These are phyloP conservation scores for Quercus rubra DNA, from an alignment of 306 rosid genomes.

Conservation along the genomic window DNA sequence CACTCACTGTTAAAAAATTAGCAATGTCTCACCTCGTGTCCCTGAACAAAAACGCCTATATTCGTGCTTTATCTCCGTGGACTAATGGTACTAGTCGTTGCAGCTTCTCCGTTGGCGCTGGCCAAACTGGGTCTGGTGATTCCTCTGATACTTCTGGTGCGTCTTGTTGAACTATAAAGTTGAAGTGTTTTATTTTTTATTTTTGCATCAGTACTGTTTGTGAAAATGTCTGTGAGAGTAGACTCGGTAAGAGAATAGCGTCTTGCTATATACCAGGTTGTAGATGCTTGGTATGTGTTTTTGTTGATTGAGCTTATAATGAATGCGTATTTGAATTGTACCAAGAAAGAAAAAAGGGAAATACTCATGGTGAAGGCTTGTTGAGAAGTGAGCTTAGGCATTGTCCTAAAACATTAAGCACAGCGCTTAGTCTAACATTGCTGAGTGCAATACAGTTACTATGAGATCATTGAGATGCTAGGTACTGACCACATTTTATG, in stretches of 20 bases:
- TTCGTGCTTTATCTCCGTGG: slow-evolving; percentile 6
- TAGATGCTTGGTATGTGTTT: not conserved
- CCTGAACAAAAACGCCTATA: not conserved
- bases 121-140: not conserved
- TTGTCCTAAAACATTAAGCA: not conserved
- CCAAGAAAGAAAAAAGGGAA: not conserved
- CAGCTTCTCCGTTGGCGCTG: not conserved
- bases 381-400: not conserved
- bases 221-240: slow-evolving; percentile 12
- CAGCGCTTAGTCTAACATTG: not conserved
- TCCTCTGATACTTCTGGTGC: not conserved
- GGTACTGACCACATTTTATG: not conserved
- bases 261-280: not conserved
- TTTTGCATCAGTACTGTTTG: slow-evolving; percentile 11
- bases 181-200: not conserved
- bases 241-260: not conserved
- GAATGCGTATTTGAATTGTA: too few relatives aligned
- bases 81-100: not conserved
- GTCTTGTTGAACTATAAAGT: not conserved
- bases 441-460: not conserved
- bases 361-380: not conserved
- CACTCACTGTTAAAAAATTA: slow-evolving; percentile 30
- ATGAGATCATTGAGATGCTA: not conserved
- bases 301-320: not conserved
- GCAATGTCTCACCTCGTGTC: slow-evolving; percentile 17